Base-by-base conservation (phyloP, 176 grass and related monocot genomes). In the Canna indica region DNA sequence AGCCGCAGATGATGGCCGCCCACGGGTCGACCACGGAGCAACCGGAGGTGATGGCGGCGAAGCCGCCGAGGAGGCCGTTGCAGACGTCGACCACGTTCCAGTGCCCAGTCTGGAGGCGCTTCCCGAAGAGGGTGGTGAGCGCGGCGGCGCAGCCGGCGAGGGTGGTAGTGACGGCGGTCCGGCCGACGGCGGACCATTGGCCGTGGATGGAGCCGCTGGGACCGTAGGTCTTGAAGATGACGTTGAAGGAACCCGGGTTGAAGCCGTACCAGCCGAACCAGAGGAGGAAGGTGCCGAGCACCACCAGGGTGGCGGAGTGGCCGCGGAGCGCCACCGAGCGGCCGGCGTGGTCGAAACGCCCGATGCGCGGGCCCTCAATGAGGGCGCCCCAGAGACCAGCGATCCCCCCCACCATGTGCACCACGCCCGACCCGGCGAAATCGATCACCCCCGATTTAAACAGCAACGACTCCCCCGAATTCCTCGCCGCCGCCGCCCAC, bases 231-330 rank as follows among this genome's bases (percentile, higher is more conserved):
- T 83, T 83, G 74, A 68, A 66, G 75, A 83, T 83, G 68, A 28
- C 34, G 34, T 78, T 45, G 59, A 83, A 83, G 63, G 81, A 83
- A 2, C 81, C 70, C 13, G 81, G 70, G 69, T 83, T 83, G 70
- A 83, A 83, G 39, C 81, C 81, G 27, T 79, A 83, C 81, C 81
- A 83, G 15, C 81, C 81, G 62, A 83, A 83, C 81, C 81, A 78
- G 63, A 78, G 81, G 63, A 83, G 22, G 14, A 79, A 83, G 5
- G 70, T 83, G 59, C 76, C 76, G 31, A 79, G 53, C 41, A 83
- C 81, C 15, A 83, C 53, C 16, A 83, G 76, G 14, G 76, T 56
- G 3, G 57, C 67, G 38, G 65, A 78, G 27, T 83, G 81, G 28
- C 36, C 59, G 1, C 75, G 75, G 26, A 66, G 69, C 38, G 29